Evolutionary conservation across 2,329 filamentous ascomycete genomes (phyloP), one percentile per base, ranked within the genome.

Genomic region (Fusarium poae): DNA sequence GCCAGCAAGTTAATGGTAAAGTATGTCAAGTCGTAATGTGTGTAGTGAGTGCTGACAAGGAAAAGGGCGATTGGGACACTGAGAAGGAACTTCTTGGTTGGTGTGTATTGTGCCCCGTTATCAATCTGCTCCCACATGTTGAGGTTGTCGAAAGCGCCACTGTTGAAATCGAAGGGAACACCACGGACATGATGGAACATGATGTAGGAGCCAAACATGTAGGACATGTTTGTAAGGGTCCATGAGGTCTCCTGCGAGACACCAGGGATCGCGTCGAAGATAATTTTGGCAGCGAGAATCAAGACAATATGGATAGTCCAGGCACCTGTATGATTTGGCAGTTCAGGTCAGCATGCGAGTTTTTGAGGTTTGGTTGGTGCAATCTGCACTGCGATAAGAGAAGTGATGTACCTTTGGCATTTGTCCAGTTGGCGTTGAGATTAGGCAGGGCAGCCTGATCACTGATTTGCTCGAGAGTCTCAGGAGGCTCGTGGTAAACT

Each of bases 111-210:
- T 74, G 96, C 96, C 46, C 96, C 96, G 76, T 98, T 97, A 84
- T 99, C 96, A 79, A 99, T 99, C 83, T 99, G 96, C 84, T 99
- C 96, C 96, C 96, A 99, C 96, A 99, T 98, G 84, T 98, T 99
- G 77, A 99, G 87, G 81, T 99, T 98, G 85, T 99, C 96, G 81
- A 98, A 99, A 74, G 96, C 96, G 62, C 96, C 96, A 58, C 93
- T 91, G 79, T 99, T 99, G 87, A 99, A 99, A 81, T 99, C 96
- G 78, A 99, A 99, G 8, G 96, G 96, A 46, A 98, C 93, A 74
- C 96, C 96, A 78, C 95, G 93, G 73, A 99, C 96, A 86, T 93
- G 97, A 82, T 99, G 96, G 82, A 99, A 99, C 96, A 99, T 99
- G 81, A 99, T 89, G 81, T 98, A 99, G 42, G 95, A 97, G 76